Conservation (phyloP, 371 early-diverging fungal species). For the Chytridium lagenaria region DNA sequence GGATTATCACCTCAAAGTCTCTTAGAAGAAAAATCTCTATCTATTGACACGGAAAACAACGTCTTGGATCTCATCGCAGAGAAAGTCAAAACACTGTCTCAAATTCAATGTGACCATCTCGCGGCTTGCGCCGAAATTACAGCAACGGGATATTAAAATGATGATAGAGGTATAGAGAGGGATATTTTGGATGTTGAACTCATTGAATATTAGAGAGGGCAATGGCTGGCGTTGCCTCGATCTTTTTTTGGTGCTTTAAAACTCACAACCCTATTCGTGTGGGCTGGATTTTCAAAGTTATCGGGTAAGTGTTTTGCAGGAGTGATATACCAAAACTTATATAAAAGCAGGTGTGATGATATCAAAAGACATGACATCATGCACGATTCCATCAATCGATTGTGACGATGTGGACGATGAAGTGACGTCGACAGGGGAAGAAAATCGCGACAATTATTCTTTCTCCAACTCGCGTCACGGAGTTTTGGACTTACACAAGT, state of each 20-base stretch:
- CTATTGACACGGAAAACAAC: too few relatives aligned
- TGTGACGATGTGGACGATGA: not conserved
- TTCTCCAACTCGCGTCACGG: not conserved
- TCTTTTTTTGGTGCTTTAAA: not conserved
- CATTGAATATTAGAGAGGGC: too few relatives aligned
- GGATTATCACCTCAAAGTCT: too few relatives aligned
- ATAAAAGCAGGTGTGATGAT: not conserved
- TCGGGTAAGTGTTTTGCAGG: not conserved
- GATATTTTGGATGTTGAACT: too few relatives aligned
- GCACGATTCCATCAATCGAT: not conserved
- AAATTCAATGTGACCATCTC: too few relatives aligned
- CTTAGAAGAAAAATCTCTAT: too few relatives aligned
- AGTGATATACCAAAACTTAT: not conserved
- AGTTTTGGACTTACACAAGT: not conserved
- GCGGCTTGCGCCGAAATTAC: too few relatives aligned
- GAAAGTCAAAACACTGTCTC: too few relatives aligned
- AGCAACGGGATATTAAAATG: too few relatives aligned
- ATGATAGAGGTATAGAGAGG: too few relatives aligned
- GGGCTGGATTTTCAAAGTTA: not conserved
- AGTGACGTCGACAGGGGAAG: not conserved
- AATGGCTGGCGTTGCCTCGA: too few relatives aligned
- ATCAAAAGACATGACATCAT: not conserved
- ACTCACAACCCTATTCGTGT: not conserved
- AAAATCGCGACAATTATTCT: conserved; percentile 4
- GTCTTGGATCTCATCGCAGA: too few relatives aligned